A percentile compares a stretch with the other conserved stretches of the same genome.
Evolutionary conservation across 495 filamentous ascomycete species (phyloP).

Genomic region (Daldinia loculata): DNA sequence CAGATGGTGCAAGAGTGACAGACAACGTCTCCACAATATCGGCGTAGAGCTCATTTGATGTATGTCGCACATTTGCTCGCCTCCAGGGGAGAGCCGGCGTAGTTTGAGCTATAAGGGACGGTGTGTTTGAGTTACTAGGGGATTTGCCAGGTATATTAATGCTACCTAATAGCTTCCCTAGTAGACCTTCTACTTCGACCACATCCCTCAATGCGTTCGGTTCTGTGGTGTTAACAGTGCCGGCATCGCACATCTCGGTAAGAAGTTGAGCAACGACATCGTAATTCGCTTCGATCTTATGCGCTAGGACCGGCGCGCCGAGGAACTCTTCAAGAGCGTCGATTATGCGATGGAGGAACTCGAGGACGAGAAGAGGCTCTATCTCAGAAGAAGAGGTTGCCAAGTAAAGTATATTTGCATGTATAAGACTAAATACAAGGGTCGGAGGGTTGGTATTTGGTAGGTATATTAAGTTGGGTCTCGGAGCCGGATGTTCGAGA

Average conservation of each 20-base stretch:
- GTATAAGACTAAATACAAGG: constrained; percentile 83
- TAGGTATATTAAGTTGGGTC: constrained; percentile 86
- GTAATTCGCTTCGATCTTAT: constrained; percentile 87
- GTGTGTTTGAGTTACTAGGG: constrained; percentile 34
- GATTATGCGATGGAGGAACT: constrained; percentile 93
- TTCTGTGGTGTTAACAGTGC: constrained; percentile 88
- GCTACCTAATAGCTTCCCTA: constrained; percentile 90
- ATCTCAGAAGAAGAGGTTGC: constrained; percentile 82
- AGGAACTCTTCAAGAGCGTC: constrained; percentile 96
- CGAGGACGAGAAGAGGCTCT: constrained; percentile 92
- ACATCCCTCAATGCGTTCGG: constrained; percentile 91
- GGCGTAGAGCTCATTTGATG: constrained; percentile 96
- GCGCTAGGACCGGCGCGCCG: constrained; percentile 83
- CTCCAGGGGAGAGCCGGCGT: constrained; percentile 77
- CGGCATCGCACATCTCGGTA: constrained; percentile 96
- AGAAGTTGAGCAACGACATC: constrained; percentile 94
- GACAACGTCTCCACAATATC: constrained; percentile 91
- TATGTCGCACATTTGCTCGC: constrained; percentile 90
- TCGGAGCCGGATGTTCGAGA: constrained; percentile 80
- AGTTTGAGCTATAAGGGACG: constrained; percentile 52
- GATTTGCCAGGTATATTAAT: constrained; percentile 73
- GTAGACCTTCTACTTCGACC: constrained; percentile 86
- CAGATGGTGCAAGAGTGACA: constrained; percentile 88
- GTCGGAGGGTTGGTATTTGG: constrained; percentile 85
- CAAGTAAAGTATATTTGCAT: constrained; percentile 89